These are phyloP conservation scores for Ambrosiella cleistominuta DNA, from an alignment of 2,329 filamentous ascomycete genomes.

Conservation along the genomic window DNA sequence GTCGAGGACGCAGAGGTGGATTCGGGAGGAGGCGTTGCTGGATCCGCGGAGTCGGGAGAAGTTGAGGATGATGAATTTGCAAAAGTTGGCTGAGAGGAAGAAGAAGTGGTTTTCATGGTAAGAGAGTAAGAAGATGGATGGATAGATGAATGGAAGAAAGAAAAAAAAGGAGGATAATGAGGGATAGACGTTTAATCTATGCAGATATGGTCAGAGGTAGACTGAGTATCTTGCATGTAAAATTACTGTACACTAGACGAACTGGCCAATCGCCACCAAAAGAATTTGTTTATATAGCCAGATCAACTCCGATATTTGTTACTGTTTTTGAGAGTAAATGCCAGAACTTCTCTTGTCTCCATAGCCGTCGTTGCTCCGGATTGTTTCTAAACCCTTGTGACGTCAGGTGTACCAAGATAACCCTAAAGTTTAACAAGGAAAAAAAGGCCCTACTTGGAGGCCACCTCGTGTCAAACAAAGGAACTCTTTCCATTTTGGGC, in stretches of 20 bases:
- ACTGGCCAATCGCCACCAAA: no score
- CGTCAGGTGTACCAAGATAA: neutral
- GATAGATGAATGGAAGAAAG: neutral
- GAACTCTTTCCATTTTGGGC: constrained; percentile 8
- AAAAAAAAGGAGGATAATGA: neutral
- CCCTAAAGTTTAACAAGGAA: neutral
- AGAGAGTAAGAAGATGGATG: neutral
- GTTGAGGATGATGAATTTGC: constrained; percentile 32
- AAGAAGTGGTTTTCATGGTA: constrained; percentile 19
- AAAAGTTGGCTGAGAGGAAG: constrained; percentile 23
- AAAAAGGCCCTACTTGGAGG: neutral
- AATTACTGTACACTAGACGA: constrained; percentile 9
- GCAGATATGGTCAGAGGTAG: no score
- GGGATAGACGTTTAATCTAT: neutral
- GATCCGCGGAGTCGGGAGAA: constrained; percentile 38
- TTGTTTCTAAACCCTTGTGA: neutral
- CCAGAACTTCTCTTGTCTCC: no score
- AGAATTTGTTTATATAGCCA: no score
- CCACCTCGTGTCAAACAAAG: constrained; percentile 1
- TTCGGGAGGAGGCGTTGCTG: constrained; percentile 31
- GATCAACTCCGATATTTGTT: no score
- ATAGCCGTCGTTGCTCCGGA: no score
- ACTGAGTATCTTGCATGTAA: neutral
- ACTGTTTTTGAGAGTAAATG: no score
- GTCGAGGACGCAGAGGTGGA: constrained; percentile 25